Percentiles rank a stretch among this genome's conserved stretches.
phyloP scores from a whole-genome alignment of 2,329 filamentous ascomycete species.

The Trichoderma breve region DNA sequence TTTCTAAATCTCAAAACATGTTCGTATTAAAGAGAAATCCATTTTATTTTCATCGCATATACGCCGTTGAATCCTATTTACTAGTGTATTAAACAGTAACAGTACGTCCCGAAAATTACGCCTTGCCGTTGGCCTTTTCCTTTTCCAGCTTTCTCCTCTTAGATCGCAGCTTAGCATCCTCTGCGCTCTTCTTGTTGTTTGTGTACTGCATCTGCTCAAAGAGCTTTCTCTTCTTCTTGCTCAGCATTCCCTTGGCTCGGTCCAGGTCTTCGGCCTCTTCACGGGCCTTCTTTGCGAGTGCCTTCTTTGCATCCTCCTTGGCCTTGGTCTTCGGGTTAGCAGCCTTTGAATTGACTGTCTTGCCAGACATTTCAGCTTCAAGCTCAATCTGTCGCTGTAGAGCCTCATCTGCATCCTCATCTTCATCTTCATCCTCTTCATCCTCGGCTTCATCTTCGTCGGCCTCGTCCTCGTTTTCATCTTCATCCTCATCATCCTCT shows the following conservation, averaged over 20 bases:
- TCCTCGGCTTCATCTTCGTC: slow-evolving; percentile 51
- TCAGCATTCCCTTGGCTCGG: slow-evolving; percentile 96
- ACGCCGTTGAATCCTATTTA: slow-evolving; percentile 22
- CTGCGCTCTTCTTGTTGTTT: slow-evolving; percentile 88
- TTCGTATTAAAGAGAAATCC: neutral
- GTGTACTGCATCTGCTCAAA: slow-evolving; percentile 97
- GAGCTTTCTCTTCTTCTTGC: slow-evolving; percentile 95
- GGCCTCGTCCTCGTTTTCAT: slow-evolving; percentile 59
- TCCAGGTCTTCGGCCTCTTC: slow-evolving; percentile 85
- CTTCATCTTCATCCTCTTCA: slow-evolving; percentile 39
- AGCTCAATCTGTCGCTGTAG: slow-evolving; percentile 82
- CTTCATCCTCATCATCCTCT: slow-evolving; percentile 47
- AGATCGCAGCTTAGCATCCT: slow-evolving; percentile 79
- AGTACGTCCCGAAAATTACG: slow-evolving; percentile 26
- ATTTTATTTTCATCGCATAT: slow-evolving; percentile 16
- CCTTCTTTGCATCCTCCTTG: slow-evolving; percentile 69
- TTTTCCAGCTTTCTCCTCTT: slow-evolving; percentile 92
- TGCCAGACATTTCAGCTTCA: slow-evolving; percentile 84
- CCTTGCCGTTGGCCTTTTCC: slow-evolving; percentile 46
- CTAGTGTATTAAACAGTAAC: slow-evolving; percentile 20
- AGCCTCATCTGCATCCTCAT: slow-evolving; percentile 54
- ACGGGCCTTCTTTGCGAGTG: slow-evolving; percentile 66
- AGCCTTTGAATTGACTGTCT: slow-evolving; percentile 51
- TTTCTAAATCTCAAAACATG: neutral
- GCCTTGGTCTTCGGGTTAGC: slow-evolving; percentile 53